Percentiles rank a stretch among this genome's conserved stretches.
phyloP scores from a whole-genome alignment of 169 alveolate species.

The Amoebophrya sp. region DNA sequence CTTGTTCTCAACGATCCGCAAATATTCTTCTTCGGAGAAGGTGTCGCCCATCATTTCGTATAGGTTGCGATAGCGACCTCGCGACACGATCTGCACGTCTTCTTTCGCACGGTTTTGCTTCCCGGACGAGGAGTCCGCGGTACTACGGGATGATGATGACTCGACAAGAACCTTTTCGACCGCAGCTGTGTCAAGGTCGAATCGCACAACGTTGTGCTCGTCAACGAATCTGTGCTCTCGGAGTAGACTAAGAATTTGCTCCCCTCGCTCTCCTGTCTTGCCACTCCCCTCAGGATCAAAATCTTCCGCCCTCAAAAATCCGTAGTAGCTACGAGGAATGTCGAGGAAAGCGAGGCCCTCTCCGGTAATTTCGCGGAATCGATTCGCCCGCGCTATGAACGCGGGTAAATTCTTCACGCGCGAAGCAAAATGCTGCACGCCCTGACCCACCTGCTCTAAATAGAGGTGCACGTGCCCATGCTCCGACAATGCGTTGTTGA shows the following conservation, averaged over 20 bases:
- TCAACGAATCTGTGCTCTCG: neutral
- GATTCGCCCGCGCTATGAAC: neutral
- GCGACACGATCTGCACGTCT: neutral
- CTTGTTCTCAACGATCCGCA: constrained; percentile 41
- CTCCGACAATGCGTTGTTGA: constrained; percentile 46
- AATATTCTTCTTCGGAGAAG: constrained; percentile 32
- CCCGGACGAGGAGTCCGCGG: neutral
- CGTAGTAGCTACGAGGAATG: constrained; percentile 46
- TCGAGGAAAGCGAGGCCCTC: constrained; percentile 33
- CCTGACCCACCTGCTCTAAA: constrained; percentile 41
- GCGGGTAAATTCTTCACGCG: constrained; percentile 30
- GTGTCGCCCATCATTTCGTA: neutral
- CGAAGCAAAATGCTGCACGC: constrained; percentile 46
- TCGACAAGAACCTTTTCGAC: neutral
- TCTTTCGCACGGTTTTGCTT: neutral
- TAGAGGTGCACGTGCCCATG: constrained; percentile 31
- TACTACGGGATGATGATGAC: neutral
- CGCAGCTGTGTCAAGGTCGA: neutral
- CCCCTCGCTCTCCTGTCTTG: neutral
- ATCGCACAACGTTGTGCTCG: neutral
- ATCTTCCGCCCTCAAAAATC: constrained; percentile 34
- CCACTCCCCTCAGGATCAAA: neutral
- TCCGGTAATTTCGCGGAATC: neutral
- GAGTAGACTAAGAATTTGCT: neutral
- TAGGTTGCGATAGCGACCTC: neutral